Conservation (phyloP, 1,139 yeast genomes). For the Lipomyces yarrowii region DNA sequence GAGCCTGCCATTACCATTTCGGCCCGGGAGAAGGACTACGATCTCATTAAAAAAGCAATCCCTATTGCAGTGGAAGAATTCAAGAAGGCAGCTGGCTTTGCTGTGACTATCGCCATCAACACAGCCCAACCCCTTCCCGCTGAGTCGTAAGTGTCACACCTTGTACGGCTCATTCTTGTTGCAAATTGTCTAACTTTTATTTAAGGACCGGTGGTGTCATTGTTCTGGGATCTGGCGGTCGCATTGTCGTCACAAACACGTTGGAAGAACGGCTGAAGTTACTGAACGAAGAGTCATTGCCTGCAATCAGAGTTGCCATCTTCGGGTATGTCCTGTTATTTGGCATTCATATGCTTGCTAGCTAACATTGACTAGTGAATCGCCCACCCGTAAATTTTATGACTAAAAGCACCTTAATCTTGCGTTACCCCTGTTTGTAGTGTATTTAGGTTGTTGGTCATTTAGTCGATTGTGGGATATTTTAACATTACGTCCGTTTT, state of each 20-base stretch:
- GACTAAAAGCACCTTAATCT: constrained; percentile 52
- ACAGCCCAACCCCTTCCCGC: constrained; percentile 59
- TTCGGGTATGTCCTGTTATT: constrained; percentile 55
- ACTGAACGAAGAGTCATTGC: constrained; percentile 81
- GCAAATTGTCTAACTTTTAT: neutral
- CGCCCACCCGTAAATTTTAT: constrained; percentile 85
- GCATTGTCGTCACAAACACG: constrained; percentile 88
- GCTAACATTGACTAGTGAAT: constrained; percentile 17
- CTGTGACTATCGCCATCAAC: constrained; percentile 49
- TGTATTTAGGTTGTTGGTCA: neutral
- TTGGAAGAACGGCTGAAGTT: constrained; percentile 89
- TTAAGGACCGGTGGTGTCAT: constrained; percentile 78
- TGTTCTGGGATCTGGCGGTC: constrained; percentile 68
- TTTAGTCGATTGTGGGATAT: neutral
- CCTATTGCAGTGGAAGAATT: constrained; percentile 65
- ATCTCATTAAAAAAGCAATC: constrained; percentile 63
- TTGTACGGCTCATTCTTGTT: neutral
- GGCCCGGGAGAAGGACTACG: constrained; percentile 71
- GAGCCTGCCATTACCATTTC: constrained; percentile 66
- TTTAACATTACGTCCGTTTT: neutral
- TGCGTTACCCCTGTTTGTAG: neutral
- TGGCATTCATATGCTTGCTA: neutral
- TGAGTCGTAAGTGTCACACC: constrained; percentile 43
- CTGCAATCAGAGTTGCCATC: constrained; percentile 86
- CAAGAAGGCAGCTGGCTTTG: constrained; percentile 50